Base-by-base conservation (phyloP, 805 yeast species). In the Sugiyamaella americana region DNA sequence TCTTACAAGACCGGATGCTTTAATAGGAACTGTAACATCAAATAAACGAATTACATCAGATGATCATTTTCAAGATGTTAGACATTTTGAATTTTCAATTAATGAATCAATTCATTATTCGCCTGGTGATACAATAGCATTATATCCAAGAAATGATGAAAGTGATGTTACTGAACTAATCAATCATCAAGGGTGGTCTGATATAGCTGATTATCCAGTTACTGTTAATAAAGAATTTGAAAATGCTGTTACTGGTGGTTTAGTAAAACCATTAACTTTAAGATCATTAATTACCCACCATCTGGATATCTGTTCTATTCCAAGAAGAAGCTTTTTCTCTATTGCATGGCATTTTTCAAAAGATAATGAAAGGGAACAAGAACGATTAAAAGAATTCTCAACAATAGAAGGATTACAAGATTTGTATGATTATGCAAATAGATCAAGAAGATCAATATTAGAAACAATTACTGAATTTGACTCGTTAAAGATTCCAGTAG, bases 1-100 rank as follows among this genome's bases (percentile, higher is more conserved):
- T 6, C 39, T 63, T 11, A 47, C 60, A 1, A 59, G 76, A 51
- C 47, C 57, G n/a, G 37, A 37, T 5, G 40, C 55, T 18, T 49
- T 60, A 44, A 47, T 44, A 4, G 95, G 84, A 0, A 65, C 53
- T 6, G 71, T 89, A 4, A 47, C 51, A 0, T 39, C 51, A 1
- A 87, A 87, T 58, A 51, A 64, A 0, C 66, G 96, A 48, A 67
- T 93, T 13, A 91, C 98, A 0, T 62, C 76, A 0, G 50, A 54
- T 0, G 81, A 78, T 43, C 98, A 93, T 66, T 87, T 87, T 66
- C 98, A 93, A 63, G 98, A 93, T 61, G 95, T 91, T 1, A 71
- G 96, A 34, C 78, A 75, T 45, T 62, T 88, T 11, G 58, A 61
- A 0, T 67, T 87, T 16, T 62, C 67, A 22, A 62, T 66, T 16